Conservation (phyloP, 192 early-diverging fungal genomes). For the Pilaira anomala region DNA sequence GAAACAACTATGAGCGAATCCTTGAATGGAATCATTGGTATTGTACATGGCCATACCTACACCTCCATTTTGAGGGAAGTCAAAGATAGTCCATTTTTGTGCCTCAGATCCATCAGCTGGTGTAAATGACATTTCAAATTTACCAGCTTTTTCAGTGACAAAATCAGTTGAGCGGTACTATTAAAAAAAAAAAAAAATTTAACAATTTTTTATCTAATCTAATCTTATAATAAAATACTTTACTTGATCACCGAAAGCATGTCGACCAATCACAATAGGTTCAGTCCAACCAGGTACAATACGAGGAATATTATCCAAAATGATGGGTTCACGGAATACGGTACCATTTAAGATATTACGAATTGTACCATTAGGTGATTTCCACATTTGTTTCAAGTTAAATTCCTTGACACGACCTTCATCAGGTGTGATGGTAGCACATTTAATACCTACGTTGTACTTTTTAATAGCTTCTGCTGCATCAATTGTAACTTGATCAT, state of each 20-base stretch:
- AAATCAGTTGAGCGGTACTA: constrained; percentile 95
- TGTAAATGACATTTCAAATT: constrained; percentile 81
- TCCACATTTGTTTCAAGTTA: constrained; percentile 95
- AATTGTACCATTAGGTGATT: constrained; percentile 94
- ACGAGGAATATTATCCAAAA: constrained; percentile 88
- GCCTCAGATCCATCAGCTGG: constrained; percentile 56
- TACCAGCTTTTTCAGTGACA: constrained; percentile 81
- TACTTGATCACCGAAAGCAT: constrained; percentile 94
- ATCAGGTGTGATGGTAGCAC: constrained; percentile 99
- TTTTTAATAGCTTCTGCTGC: constrained; percentile 91
- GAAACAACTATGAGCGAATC: constrained; percentile 95
- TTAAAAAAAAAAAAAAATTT: constrained; percentile 52
- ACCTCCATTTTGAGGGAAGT: constrained; percentile 76
- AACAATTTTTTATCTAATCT: too few relatives aligned
- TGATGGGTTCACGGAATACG: constrained; percentile 96
- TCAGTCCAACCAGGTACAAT: constrained; percentile 91
- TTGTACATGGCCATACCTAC: constrained; percentile 98
- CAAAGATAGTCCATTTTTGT: constrained; percentile 69
- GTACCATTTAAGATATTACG: constrained; percentile 95
- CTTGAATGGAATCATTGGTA: constrained; percentile 80
- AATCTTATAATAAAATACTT: background rate
- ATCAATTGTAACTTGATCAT: constrained; percentile 82
- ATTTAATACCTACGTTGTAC: constrained; percentile 99
- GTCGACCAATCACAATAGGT: constrained; percentile 93
- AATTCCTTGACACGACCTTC: constrained; percentile 93